Conservation (phyloP, 345 rosid species). For the Jatropha curcas region DNA sequence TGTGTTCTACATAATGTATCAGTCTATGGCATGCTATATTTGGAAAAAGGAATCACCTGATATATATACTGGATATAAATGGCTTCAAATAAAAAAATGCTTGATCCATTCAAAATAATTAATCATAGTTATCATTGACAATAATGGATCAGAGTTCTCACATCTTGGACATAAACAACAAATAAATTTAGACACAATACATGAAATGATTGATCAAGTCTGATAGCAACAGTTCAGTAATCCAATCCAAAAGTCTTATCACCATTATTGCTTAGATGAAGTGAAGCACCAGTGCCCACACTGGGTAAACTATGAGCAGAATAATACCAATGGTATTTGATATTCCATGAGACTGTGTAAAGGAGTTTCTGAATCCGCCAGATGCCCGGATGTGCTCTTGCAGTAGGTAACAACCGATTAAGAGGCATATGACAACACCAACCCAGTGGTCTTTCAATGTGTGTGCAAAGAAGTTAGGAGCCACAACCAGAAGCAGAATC, state of each 20-base stretch:
- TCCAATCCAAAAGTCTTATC: background rate
- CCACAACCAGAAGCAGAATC: constrained; percentile 66
- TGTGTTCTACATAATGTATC: no score
- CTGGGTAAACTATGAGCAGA: constrained; percentile 72
- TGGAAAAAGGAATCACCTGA: no score
- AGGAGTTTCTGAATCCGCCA: constrained; percentile 84
- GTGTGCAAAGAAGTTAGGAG: constrained; percentile 61
- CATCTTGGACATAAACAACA: background rate
- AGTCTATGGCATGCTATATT: no score
- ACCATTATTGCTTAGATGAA: constrained; percentile 35
- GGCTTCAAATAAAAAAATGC: background rate
- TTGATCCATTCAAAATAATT: background rate
- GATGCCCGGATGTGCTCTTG: constrained; percentile 93
- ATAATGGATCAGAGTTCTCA: background rate
- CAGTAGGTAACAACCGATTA: constrained; percentile 78
- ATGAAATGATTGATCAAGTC: background rate
- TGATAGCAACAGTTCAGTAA: background rate
- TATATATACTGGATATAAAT: background rate
- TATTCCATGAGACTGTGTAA: constrained; percentile 66
- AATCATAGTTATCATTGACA: background rate
- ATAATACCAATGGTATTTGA: constrained; percentile 83
- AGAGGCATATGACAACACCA: constrained; percentile 64
- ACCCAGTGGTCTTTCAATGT: constrained; percentile 58
- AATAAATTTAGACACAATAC: background rate
- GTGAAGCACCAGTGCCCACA: constrained; percentile 65